Base-by-base conservation (phyloP, 345 rosid species). In the Arabidopsis suecica region DNA sequence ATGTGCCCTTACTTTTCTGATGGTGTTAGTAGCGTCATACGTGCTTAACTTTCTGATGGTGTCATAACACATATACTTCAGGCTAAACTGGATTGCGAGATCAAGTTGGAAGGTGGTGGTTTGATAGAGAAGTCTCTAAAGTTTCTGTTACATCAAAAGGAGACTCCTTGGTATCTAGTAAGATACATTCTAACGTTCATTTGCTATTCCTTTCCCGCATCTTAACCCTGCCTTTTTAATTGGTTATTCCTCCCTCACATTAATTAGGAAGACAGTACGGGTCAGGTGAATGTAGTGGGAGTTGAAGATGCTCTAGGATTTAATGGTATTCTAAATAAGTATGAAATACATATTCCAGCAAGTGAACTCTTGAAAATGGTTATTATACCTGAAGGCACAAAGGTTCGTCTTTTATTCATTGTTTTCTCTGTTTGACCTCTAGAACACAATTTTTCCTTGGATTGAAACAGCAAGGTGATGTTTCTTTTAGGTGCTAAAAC, bases 101-200 rank as follows among this genome's bases (percentile, higher is more conserved):
- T 6, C 32, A 7, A 68, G 18, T 55, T 55, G 16, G 63, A 10
- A 5, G 53, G 55, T 55, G 53, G 49, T 37, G 23, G 28, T 11
- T 36, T 30, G 42, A 16, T 42, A n/a, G 20, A 8, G 1, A 18
- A 18, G 54, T 30, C 50, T 23, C 2, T 23, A 0, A 38, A 6
- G 3, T 5, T 23, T 53, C 25, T 53, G 10, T 3, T 68, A 0
- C 71, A 40, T 22, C 1, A 18, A 22, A 23, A 51, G 42, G 42
- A 54, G 20, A 6, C 55, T 42, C 54, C 73, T 69, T 69, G 64
- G 73, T 42, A 44, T 56, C 64, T 69, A 1, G 73, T 41, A 69
- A 41, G 66, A 18, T 5, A 41, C 45, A 41, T 41, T 41, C 45
- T 3, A 41, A 3, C 13, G 44, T 40, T 40, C 13, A 40, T 40